Base-by-base conservation (phyloP, 2,329 filamentous ascomycete genomes). In the Microdochium bolleyi region DNA sequence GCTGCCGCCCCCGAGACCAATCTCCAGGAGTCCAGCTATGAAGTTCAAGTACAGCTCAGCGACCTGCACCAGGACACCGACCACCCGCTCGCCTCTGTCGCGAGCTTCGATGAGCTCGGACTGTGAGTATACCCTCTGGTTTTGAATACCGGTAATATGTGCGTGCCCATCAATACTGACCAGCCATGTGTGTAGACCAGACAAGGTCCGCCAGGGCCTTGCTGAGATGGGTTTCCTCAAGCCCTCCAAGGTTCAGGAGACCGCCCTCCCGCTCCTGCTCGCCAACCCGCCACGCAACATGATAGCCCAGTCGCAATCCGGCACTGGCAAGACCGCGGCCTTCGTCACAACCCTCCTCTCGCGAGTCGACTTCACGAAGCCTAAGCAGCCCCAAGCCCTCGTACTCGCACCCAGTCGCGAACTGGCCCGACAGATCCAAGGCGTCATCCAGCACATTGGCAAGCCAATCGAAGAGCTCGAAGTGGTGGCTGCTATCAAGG, bases 291-390 rank as follows among this genome's bases (percentile, higher is more conserved):
- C 92, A 1, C 79, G 80, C 58, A 97, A 97, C 71, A 88, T 99
- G 80, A 92, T 99, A 65, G 94, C 92, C 3, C 94, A 99, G 72
- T 99, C 94, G n/a, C 94, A 99, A 70, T 99, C 94, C 2, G 94
- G 94, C 61, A 99, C 94, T 21, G 94, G 94, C 65, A 99, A 99
- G 77, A 99, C 94, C 0, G 94, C 92, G 21, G 94, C 94, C 22
- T 99, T 99, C 69, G 89, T 94, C 48, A 85, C 96, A 56, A 95
- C 95, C 56, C 88, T 95, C 55, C 80, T 99, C 41, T 88, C 88
- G 54, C 89, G 94, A 57, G 73, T 97, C 65, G 90, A 99, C 64
- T 80, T 92, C 54, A 75, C 65, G 51, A 78, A 81, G 57, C 78
- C 84, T 21, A 73, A 82, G 25, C 77, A 81, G 58, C 92, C 92